Conservation (phyloP, 2,329 filamentous ascomycete genomes). For the Calonectria henricotiae region DNA sequence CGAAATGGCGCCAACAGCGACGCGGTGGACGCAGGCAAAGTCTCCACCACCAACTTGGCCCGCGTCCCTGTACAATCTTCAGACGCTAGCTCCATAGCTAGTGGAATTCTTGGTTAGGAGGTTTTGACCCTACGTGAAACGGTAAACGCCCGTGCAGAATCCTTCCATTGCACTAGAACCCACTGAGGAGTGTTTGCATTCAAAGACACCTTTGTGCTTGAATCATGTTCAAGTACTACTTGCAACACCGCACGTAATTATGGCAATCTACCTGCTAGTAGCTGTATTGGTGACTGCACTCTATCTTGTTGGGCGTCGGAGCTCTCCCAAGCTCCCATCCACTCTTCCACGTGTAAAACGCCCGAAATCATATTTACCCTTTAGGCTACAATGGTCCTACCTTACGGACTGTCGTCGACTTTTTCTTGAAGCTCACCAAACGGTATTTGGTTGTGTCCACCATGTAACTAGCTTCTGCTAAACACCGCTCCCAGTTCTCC, state of each 20-base stretch:
- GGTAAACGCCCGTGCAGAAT: neutral
- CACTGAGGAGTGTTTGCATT: neutral
- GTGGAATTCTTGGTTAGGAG: too few species aligned
- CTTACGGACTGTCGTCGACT: slow-evolving; percentile 26
- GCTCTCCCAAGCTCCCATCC: slow-evolving; percentile 23
- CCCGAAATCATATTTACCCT: slow-evolving; percentile 25
- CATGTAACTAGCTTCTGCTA: neutral
- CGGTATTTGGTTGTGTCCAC: neutral
- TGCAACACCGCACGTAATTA: neutral
- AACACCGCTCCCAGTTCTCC: slow-evolving; percentile 19
- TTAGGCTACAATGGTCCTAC: slow-evolving; percentile 30
- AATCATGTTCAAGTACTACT: neutral
- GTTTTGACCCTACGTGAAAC: neutral
- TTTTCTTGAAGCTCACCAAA: slow-evolving; percentile 25
- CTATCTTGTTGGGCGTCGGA: neutral
- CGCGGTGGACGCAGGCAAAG: neutral
- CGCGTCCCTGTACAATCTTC: too few species aligned
- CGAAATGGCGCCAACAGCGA: neutral
- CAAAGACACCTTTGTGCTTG: neutral
- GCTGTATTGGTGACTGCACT: neutral
- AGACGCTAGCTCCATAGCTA: too few species aligned
- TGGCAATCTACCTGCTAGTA: slow-evolving; percentile 29
- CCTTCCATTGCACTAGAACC: neutral
- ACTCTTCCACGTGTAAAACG: slow-evolving; percentile 24
- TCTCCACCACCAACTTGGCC: neutral